Evolutionary conservation across 306 rosid species (phyloP), one percentile per base, ranked within the genome.

Genomic region (Quercus dentata): DNA sequence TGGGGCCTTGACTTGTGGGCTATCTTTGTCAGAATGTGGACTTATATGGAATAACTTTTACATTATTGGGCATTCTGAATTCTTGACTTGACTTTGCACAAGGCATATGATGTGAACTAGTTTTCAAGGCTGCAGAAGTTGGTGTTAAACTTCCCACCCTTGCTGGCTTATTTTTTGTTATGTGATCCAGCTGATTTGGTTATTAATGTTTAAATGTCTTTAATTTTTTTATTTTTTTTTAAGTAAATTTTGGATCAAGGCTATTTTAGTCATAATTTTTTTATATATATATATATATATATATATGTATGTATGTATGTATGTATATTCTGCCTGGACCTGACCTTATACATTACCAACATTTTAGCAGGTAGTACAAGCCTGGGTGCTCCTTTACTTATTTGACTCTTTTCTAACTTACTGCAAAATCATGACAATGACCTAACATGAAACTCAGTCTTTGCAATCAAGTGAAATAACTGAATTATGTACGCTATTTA

Each of bases 11-110:
- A 21, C 21, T 63, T 56, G 17, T 73, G 64, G 41, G 28, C 20
- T 46, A 64, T 77, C 64, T 73, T 67, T 74, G 28, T 78, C 35
- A 17, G 30, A 58, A 23, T 46, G 46, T 21, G 56, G 63, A 64
- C 21, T 51, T 21, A 25, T 25, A n/a, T 57, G 9, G 55, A 56
- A 25, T 56, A 74, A 25, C 28, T 55, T 35, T 58, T 54, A 23
- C 44, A 6, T 27, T 80, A 67, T 64, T 73, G 62, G 31, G 54
- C 58, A 18, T 17, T 73, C 33, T 21, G 54, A 49, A 49, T 49
- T 49, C 54, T 35, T 55, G 10, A 17, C 10, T 80, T 74, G 71
- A 67, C 75, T 59, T 57, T 41, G 61, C 61, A 44, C 23, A 54
- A 27, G 28, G 28, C 28, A 27, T 27, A 1, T 27, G 28, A 14